Evolutionary conservation across 108 stramenopile species (phyloP).

Genomic region (Cylindrotheca closterium): DNA sequence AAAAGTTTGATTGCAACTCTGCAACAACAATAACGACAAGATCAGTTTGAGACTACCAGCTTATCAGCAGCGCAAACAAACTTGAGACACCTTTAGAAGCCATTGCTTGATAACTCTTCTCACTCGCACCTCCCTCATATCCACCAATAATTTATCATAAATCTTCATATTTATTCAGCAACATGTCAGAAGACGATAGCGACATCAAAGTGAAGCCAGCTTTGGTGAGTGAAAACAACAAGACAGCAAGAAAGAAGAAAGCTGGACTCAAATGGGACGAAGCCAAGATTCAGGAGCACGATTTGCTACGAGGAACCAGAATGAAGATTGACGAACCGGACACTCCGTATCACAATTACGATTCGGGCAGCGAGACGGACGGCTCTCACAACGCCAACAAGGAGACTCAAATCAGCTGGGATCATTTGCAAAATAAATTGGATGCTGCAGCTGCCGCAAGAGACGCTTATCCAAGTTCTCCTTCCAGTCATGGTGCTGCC

Average conservation of each 20-base stretch:
- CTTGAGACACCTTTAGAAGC: too few species aligned
- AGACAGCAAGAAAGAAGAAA: slow-evolving; percentile 28
- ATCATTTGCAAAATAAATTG: slow-evolving; percentile 63
- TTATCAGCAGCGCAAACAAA: too few species aligned
- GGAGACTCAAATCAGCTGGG: slow-evolving; percentile 49
- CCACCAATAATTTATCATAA: too few species aligned
- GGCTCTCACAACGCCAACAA: slow-evolving; percentile 15
- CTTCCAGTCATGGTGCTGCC: slow-evolving; percentile 28
- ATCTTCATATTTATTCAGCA: too few species aligned
- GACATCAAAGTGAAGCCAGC: slow-evolving; percentile 29
- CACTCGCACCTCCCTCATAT: too few species aligned
- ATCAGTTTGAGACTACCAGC: too few species aligned
- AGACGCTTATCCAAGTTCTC: slow-evolving; percentile 36
- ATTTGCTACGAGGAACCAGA: slow-evolving; percentile 79
- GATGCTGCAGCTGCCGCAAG: slow-evolving; percentile 65
- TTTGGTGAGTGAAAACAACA: slow-evolving; percentile 8
- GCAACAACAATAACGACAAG: too few species aligned
- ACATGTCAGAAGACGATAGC: too few species aligned
- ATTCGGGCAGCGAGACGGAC: slow-evolving; percentile 68
- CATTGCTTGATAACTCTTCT: too few species aligned
- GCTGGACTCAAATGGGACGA: slow-evolving; percentile 78
- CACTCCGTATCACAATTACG: slow-evolving; percentile 82
- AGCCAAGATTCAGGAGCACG: slow-evolving; percentile 84
- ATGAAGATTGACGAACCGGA: slow-evolving; percentile 92
- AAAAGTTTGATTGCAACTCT: too few species aligned